A percentile compares a stretch with the other conserved stretches of the same genome.
Conservation (phyloP, 768 basidiomycete genomes). For the Macrolepiota albuminosa region DNA sequence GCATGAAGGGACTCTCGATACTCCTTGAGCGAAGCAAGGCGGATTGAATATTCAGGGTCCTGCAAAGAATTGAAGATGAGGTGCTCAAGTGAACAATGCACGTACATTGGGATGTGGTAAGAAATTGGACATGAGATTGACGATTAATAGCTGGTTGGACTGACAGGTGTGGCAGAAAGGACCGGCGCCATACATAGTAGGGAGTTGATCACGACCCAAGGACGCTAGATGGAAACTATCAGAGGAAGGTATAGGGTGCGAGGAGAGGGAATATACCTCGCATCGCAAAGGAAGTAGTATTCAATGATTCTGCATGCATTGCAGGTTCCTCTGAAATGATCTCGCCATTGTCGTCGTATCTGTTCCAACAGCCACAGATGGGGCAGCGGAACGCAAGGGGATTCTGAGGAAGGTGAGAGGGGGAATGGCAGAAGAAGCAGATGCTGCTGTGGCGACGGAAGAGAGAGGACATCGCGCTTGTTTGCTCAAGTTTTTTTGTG, state of each 20-base stretch:
- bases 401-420: slow-evolving; percentile 38
- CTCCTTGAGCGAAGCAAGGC: slow-evolving; percentile 58
- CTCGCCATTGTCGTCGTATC: slow-evolving; percentile 65
- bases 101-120: slow-evolving; percentile 74
- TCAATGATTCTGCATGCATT: slow-evolving; percentile 79
- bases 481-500: slow-evolving; percentile 20
- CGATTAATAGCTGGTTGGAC: slow-evolving; percentile 86
- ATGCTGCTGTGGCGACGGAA: slow-evolving; percentile 48
- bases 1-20: slow-evolving; percentile 72
- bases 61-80: slow-evolving; percentile 25
- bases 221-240: slow-evolving; percentile 40
- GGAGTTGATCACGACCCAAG: slow-evolving; percentile 64
- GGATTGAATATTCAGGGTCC: slow-evolving; percentile 68
- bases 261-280: slow-evolving; percentile 46
- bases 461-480: slow-evolving; percentile 32
- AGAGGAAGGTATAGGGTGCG: not conserved
- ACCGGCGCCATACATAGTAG: slow-evolving; percentile 50
- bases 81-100: slow-evolving; percentile 8
- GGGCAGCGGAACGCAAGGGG: slow-evolving; percentile 60
- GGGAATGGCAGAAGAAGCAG: slow-evolving; percentile 74
- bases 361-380: slow-evolving; percentile 70
- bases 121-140: slow-evolving; percentile 87
- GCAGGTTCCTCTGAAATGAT: slow-evolving; percentile 85
- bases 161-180: slow-evolving; percentile 86
- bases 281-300: slow-evolving; percentile 62